These are phyloP conservation scores for Galeopsis tetrahit DNA, from an alignment of 257 asterid species.

Conservation along the genomic window DNA sequence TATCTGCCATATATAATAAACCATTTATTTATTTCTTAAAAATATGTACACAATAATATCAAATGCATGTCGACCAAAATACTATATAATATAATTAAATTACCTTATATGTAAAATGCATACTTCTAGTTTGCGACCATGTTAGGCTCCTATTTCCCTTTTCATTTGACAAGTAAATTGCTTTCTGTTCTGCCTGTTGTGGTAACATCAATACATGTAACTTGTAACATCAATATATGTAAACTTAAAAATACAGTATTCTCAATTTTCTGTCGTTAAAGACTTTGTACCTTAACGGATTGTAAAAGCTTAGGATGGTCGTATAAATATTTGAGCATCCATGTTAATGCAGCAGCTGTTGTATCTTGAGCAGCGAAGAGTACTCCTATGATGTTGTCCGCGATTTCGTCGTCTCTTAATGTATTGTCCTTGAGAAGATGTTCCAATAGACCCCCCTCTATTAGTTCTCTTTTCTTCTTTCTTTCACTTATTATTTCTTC, in stretches of 20 bases:
- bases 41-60: too few relatives aligned
- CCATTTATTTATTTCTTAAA: too few relatives aligned
- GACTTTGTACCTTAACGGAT: constrained; percentile 57
- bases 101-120: constrained; percentile 83
- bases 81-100: too few relatives aligned
- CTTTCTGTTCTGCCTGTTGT: constrained; percentile 67
- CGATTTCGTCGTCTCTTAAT: constrained; percentile 63
- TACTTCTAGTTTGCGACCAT: constrained; percentile 80
- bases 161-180: constrained; percentile 50
- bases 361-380: constrained; percentile 97
- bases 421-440: constrained; percentile 53
- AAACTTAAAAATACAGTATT: too few relatives aligned
- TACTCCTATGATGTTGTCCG: constrained; percentile 85
- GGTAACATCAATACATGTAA: constrained; percentile 3
- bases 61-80: too few relatives aligned
- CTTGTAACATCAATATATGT: neutral
- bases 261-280: too few relatives aligned
- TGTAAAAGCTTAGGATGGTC: constrained; percentile 63
- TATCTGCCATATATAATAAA: constrained; percentile 46
- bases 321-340: constrained; percentile 83
- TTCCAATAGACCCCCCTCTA: constrained; percentile 55
- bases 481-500: constrained; percentile 58
- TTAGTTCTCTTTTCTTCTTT: constrained; percentile 44
- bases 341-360: constrained; percentile 83
- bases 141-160: constrained; percentile 54